Evolutionary conservation across 345 rosid species (phyloP).

Genomic region (Mercurialis annua): DNA sequence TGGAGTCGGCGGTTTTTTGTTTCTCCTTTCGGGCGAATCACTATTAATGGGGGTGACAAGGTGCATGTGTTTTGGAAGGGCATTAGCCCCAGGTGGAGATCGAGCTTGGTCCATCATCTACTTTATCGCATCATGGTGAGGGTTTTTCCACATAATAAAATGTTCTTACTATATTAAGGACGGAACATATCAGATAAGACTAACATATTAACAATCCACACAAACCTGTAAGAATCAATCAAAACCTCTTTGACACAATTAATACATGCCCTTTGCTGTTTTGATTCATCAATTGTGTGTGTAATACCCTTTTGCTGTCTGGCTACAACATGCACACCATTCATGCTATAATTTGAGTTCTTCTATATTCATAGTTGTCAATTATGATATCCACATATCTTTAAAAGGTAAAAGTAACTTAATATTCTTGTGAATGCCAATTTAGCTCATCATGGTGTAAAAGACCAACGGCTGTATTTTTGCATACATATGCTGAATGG

Average conservation of each 20-base stretch:
- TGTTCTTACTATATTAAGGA: not conserved
- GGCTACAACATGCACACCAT: not conserved
- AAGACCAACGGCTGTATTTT: not conserved
- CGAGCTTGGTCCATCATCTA: slow-evolving; percentile 97
- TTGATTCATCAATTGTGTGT: too few species aligned
- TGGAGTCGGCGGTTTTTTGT: slow-evolving; percentile 89
- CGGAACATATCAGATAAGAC: not conserved
- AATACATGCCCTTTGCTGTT: not conserved
- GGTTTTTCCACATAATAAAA: not conserved
- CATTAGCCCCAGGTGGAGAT: slow-evolving; percentile 69
- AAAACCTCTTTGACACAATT: not conserved
- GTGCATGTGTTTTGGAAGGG: slow-evolving; percentile 96
- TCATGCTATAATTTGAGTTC: not conserved
- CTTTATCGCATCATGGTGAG: slow-evolving; percentile 82
- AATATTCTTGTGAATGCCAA: not conserved
- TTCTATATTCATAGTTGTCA: not conserved
- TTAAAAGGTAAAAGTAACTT: not conserved
- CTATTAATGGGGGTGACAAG: slow-evolving; percentile 85
- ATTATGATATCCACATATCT: not conserved
- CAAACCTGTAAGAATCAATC: not conserved
- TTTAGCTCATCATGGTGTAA: not conserved
- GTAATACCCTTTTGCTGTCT: not conserved
- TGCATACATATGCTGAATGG: not conserved
- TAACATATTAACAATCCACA: not conserved
- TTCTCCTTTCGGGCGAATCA: slow-evolving; percentile 85